These are phyloP conservation scores for Aspergillus sp. DNA, from an alignment of 2,329 filamentous ascomycete genomes.

Conservation along the genomic window DNA sequence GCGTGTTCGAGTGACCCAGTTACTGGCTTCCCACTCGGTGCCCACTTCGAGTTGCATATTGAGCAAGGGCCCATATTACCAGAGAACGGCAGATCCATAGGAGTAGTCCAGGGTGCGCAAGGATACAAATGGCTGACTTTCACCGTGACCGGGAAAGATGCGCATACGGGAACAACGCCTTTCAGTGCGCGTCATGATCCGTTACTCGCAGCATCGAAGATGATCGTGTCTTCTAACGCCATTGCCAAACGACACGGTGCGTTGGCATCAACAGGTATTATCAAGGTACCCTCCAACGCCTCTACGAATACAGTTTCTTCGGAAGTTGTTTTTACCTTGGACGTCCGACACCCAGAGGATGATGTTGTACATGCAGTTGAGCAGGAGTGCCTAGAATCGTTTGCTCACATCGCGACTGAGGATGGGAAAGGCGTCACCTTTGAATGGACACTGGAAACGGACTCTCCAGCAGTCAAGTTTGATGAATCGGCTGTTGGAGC, in stretches of 20 bases:
- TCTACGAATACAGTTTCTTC: conserved; percentile 66
- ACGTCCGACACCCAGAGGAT: conserved; percentile 58
- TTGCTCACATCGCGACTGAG: conserved; percentile 51
- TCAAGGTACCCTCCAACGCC: conserved; percentile 55
- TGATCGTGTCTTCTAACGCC: conserved; percentile 60
- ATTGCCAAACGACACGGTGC: conserved; percentile 54
- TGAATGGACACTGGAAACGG: conserved; percentile 55
- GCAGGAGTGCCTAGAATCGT: conserved; percentile 49
- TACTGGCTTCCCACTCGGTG: conserved; percentile 56
- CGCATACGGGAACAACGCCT: conserved; percentile 67
- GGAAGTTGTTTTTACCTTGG: conserved; percentile 59
- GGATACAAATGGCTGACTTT: conserved; percentile 66
- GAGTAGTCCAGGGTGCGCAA: conserved; percentile 64
- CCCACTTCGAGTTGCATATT: conserved; percentile 77
- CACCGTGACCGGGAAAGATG: conserved; percentile 59
- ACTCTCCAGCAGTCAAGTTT: conserved; percentile 55
- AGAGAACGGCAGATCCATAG: conserved; percentile 54
- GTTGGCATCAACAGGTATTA: conserved; percentile 61
- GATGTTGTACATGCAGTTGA: conserved; percentile 52
- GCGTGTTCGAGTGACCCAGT: conserved; percentile 45
- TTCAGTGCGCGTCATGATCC: conserved; percentile 59
- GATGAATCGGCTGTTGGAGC: conserved; percentile 58
- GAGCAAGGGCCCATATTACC: conserved; percentile 73
- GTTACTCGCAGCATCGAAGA: conserved; percentile 57
- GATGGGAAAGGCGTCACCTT: conserved; percentile 48